These are phyloP conservation scores for Zygoascus hellenicus DNA, from an alignment of 1,139 yeast genomes.

Conservation along the genomic window DNA sequence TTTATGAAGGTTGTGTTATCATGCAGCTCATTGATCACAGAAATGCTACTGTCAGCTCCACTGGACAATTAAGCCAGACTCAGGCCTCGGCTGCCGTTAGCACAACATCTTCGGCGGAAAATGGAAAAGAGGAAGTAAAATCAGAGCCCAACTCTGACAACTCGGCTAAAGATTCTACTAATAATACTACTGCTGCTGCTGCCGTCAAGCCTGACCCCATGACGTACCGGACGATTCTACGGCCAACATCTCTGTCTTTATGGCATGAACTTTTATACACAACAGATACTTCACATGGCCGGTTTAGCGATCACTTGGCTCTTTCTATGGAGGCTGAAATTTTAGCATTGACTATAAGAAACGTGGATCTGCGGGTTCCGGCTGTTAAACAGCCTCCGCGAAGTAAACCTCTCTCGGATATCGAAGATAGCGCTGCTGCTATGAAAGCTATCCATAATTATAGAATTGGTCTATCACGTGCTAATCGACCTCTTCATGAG, in stretches of 20 bases:
- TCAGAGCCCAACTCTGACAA: slow-evolving; percentile 1
- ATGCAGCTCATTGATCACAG: slow-evolving; percentile 79
- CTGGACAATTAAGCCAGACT: slow-evolving; percentile 1
- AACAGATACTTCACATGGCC: slow-evolving; percentile 62
- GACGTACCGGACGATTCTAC: slow-evolving; percentile 66
- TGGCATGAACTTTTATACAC: slow-evolving; percentile 83
- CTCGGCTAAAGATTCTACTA: slow-evolving; percentile 2
- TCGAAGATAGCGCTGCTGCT: slow-evolving; percentile 3
- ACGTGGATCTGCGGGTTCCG: slow-evolving; percentile 63
- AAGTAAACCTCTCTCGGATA: slow-evolving; percentile 11
- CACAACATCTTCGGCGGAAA: background rate
- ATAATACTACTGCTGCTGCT: slow-evolving; percentile 1
- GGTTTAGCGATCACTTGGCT: slow-evolving; percentile 74
- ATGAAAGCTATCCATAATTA: slow-evolving; percentile 19
- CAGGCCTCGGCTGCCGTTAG: background rate
- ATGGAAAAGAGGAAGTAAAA: slow-evolving; percentile 1
- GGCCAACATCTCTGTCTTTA: slow-evolving; percentile 74
- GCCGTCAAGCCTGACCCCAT: slow-evolving; percentile 44
- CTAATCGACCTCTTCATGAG: slow-evolving; percentile 44
- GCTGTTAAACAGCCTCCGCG: background rate
- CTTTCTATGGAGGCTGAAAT: slow-evolving; percentile 80
- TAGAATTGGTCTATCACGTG: slow-evolving; percentile 25
- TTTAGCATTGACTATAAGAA: slow-evolving; percentile 67
- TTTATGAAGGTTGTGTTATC: slow-evolving; percentile 86
- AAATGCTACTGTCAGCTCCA: slow-evolving; percentile 18